Evolutionary conservation across 176 grass and related monocot genomes (phyloP).

Genomic region (Saccharum officinarum): DNA sequence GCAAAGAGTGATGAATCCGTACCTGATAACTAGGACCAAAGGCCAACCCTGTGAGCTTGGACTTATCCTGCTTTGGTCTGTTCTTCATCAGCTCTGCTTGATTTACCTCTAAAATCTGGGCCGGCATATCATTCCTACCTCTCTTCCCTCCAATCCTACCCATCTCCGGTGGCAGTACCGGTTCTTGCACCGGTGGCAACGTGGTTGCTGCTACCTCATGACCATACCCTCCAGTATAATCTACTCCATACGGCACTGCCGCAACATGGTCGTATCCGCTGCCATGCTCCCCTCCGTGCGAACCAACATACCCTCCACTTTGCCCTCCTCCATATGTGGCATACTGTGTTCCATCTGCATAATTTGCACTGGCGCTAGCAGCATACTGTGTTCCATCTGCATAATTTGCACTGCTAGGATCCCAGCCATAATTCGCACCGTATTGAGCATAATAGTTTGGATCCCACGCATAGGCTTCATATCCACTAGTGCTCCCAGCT

Average conservation of each 20-base stretch:
- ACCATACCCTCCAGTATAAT: constrained; percentile 39
- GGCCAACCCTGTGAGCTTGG: constrained; percentile 83
- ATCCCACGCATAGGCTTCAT: constrained; percentile 55
- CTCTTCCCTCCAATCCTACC: constrained; percentile 79
- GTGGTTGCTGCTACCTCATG: constrained; percentile 5
- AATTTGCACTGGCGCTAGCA: constrained; percentile 21
- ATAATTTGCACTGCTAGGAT: constrained; percentile 48
- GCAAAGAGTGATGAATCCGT: constrained; percentile 4
- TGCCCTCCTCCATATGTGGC: constrained; percentile 39
- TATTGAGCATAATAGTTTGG: constrained; percentile 44
- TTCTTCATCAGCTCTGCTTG: constrained; percentile 93
- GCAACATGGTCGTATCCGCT: not conserved
- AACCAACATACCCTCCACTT: constrained; percentile 29
- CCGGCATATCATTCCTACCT: constrained; percentile 68
- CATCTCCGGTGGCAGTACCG: constrained; percentile 37
- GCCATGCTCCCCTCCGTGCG: constrained; percentile 24
- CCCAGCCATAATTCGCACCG: constrained; percentile 45
- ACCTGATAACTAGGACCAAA: constrained; percentile 97
- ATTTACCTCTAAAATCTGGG: constrained; percentile 82
- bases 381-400: constrained; percentile 10
- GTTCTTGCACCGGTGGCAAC: constrained; percentile 27
- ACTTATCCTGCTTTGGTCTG: constrained; percentile 77
- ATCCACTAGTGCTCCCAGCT: constrained; percentile 33
- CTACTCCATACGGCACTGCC: constrained; percentile 8
- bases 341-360: constrained; percentile 41